Conservation (phyloP, 805 yeast species). For the Barnettozyma wickerhamii region DNA sequence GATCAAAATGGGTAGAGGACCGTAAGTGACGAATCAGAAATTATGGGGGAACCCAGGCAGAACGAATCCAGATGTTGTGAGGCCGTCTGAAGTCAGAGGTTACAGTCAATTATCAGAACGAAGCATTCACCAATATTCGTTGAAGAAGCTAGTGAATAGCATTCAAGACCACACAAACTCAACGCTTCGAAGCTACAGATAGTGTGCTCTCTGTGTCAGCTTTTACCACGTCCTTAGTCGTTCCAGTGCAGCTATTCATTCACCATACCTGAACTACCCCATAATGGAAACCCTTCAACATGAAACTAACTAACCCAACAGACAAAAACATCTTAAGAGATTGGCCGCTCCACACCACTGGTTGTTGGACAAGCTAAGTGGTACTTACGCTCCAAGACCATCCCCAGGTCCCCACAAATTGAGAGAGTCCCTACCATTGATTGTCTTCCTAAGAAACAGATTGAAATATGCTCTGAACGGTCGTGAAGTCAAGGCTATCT, state of each 20-base stretch:
- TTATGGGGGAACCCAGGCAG: no score
- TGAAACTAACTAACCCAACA: conserved; percentile 36
- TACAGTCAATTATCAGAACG: not conserved
- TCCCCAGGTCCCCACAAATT: conserved; percentile 99
- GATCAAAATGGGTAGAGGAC: conserved; percentile 30
- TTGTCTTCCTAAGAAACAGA: conserved; percentile 97
- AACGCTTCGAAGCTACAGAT: no score
- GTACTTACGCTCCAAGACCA: conserved; percentile 99
- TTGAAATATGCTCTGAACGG: conserved; percentile 98
- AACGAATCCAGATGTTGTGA: no score
- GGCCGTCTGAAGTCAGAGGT: no score
- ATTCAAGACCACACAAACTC: no score
- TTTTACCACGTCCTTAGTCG: no score
- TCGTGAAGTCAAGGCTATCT: conserved; percentile 96
- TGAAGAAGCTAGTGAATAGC: no score
- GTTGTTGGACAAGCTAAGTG: conserved; percentile 99
- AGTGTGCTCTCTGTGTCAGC: no score
- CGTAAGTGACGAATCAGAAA: conserved; percentile 20
- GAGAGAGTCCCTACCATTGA: conserved; percentile 96
- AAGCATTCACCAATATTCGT: no score
- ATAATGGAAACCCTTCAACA: no score
- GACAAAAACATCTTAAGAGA: conserved; percentile 99
- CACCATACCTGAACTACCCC: no score
- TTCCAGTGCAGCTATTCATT: no score
- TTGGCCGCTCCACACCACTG: conserved; percentile 99